Evolutionary conservation across 2,329 filamentous ascomycete species (phyloP), one percentile per base, ranked within the genome.

Genomic region (Microdochium trichocladiopsis): DNA sequence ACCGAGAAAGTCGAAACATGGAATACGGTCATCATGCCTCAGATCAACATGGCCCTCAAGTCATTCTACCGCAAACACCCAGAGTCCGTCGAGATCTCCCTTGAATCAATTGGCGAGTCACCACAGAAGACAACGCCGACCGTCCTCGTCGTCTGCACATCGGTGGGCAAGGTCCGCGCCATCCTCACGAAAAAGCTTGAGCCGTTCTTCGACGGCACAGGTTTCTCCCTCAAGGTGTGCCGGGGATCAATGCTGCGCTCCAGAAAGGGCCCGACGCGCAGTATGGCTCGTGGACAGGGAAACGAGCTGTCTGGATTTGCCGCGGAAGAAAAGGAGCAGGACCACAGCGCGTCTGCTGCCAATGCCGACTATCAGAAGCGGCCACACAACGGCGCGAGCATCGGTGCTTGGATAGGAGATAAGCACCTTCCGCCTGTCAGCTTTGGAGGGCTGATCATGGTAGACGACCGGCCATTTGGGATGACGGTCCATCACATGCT

Each of bases 401-500:
- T 97, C 54, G 93, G 93, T 6, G 92, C 92, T 1, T 96, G 90
- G 76, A 84, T 89, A 50, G 87, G 88, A 53, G 83, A 91, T 57
- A 84, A 88, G 47, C 93, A 96, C 63, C 75, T 96, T 2, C 91
- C 92, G 5, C 90, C 93, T 2, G 93, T 95, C 2, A 95, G 90
- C 28, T 91, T 95, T 59, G 93, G 93, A 12, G 93, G 93, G 9
- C 78, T 96, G 3, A 83, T 97, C 41, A 73, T 94, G 28, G 83
- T 97, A 2, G 91, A 97, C 63, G 84, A 88, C 52, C 84, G 87
- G 66, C 83, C 89, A 0, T 94, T 91, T 62, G 93, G 93, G 12
- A 94, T 97, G 89, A 96, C 90, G 22, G 93, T 97, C 0, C 93
- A 97, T 63, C 93, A 97, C 67, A 93, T 97, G 84, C 81, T 97